These are phyloP conservation scores for Trichoderma koningiopsis DNA, from an alignment of 2,329 filamentous ascomycete genomes.

Conservation along the genomic window DNA sequence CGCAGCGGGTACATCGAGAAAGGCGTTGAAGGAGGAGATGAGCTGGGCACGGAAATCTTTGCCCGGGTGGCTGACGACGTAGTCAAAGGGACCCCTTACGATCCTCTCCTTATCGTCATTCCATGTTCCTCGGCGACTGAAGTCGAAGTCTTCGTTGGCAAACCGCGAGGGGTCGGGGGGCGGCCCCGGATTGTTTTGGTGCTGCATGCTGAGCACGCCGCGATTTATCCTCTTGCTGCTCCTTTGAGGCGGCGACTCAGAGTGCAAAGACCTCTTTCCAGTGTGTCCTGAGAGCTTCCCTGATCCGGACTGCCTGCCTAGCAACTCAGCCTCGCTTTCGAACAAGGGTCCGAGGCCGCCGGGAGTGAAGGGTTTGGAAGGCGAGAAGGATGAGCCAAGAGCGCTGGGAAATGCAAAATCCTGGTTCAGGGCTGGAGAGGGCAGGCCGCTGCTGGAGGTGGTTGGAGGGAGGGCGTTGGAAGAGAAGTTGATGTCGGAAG, in stretches of 20 bases:
- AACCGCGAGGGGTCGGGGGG: constrained; percentile 56
- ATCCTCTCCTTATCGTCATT: constrained; percentile 75
- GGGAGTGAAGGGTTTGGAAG: constrained; percentile 27
- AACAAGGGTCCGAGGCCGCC: constrained; percentile 49
- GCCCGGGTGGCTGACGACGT: constrained; percentile 75
- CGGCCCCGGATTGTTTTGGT: constrained; percentile 38
- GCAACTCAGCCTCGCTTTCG: constrained; percentile 53
- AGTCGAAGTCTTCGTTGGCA: constrained; percentile 58
- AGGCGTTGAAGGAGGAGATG: constrained; percentile 79
- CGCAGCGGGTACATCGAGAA: constrained; percentile 72
- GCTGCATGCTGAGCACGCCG: constrained; percentile 36
- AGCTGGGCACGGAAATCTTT: constrained; percentile 83
- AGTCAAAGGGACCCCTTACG: constrained; percentile 77
- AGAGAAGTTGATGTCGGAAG: constrained; percentile 29
- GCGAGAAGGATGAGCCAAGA: constrained; percentile 28
- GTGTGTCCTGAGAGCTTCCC: constrained; percentile 30
- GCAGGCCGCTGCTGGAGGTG: constrained; percentile 57
- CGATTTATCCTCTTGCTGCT: constrained; percentile 18
- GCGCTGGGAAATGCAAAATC: constrained; percentile 19
- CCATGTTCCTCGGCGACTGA: constrained; percentile 60
- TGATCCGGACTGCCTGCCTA: constrained; percentile 36
- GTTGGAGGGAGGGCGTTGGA: constrained; percentile 72
- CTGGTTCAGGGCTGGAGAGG: constrained; percentile 32
- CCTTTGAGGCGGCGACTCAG: constrained; percentile 16
- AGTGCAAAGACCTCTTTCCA: constrained; percentile 6